Evolutionary conservation across 768 basidiomycete species (phyloP), one percentile per base, ranked within the genome.

Genomic region (Hericium coralloides): DNA sequence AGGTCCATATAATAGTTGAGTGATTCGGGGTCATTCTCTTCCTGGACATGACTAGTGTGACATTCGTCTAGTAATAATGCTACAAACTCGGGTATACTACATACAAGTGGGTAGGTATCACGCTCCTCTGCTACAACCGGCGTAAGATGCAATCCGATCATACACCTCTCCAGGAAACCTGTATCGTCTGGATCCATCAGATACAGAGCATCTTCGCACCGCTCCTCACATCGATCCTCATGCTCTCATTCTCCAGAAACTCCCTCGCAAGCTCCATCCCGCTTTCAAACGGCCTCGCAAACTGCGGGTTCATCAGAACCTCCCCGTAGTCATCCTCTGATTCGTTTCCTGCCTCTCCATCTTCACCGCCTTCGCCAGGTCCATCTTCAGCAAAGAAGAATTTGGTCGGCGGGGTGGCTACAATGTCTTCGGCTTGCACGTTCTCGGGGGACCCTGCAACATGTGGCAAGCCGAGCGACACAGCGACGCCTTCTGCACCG

Each of bases 281-380:
- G 18, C 36, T 26, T 22, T 52, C 52, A n/a, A 52, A 38, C 37
- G 49, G 56, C 26, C 50, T 31, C 12, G 53, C 43, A 38, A 62
- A 62, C n/a, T 43, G 56, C 2, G 59, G 54, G 43, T 60, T 62
- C 23, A 60, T 47, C 12, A 62, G 36, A 22, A 62, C 39, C 48
- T 62, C 61, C 8, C 61, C 61, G 12, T 62, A 62, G 49, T 62
- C 61, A 9, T 62, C 59, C 36, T 62, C 61, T 14, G 61, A 60
- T 1, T 60, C 59, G 5, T 60, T n/a, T 25, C 22, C 12, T 2
- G n/a, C 43, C 23, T 26, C 49, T 22, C 25, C 49, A 18, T 55
- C 51, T 23, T 58, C 54, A 17, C 25, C 38, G 9, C 55, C 56
- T 25, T 55, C 56, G n/a, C n/a, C n/a, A 3, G 43, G 9, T 7